Percentiles rank a stretch among this genome's conserved stretches.
Conservation (phyloP, 306 rosid species). For the Cucurbita ficifolia region DNA sequence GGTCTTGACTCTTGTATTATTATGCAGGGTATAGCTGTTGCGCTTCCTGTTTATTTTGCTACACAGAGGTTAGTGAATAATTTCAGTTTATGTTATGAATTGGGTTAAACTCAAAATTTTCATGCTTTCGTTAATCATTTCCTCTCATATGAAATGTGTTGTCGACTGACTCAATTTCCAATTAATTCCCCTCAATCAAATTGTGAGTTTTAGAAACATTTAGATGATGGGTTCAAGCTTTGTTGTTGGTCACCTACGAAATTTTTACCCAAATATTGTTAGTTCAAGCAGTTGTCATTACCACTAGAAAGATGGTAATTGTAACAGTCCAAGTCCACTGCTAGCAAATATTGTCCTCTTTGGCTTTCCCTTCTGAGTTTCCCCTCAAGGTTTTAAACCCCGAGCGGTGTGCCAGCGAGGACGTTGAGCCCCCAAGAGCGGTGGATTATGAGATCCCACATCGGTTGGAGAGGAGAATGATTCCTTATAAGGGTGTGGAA, state of each 20-base stretch:
- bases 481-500: no score
- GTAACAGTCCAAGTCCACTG: no score
- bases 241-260: background rate
- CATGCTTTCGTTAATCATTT: background rate
- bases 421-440: no score
- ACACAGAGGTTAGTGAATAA: constrained; percentile 51
- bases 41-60: constrained; percentile 93
- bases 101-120: background rate
- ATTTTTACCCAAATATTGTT: background rate
- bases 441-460: no score
- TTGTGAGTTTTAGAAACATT: background rate
- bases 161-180: background rate
- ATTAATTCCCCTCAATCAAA: background rate
- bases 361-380: no score
- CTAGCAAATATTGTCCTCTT: no score
- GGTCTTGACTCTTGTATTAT: background rate
- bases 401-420: no score
- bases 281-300: background rate
- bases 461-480: no score
- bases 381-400: no score
- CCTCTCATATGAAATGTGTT: background rate
- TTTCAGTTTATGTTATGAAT: background rate
- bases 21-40: constrained; percentile 81
- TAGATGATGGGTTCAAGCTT: background rate
- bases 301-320: background rate